phyloP scores from a whole-genome alignment of 345 rosid genomes.

The Heritiera fomes region DNA sequence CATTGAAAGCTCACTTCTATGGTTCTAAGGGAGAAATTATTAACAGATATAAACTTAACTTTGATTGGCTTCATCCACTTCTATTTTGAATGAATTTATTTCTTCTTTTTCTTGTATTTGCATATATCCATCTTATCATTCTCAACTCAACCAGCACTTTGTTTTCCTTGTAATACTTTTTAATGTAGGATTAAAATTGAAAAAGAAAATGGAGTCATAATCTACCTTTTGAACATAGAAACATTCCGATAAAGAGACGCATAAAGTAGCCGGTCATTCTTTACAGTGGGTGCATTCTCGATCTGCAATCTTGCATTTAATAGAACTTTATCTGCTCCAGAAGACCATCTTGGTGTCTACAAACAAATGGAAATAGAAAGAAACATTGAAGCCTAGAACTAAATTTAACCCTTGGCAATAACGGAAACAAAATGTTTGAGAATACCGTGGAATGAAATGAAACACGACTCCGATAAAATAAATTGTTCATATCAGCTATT shows the following conservation, averaged over 20 bases:
- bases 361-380: slow-evolving; percentile 27
- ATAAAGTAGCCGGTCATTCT: slow-evolving; percentile 52
- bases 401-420: slow-evolving; percentile 5
- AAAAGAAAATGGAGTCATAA: not conserved
- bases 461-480: slow-evolving; percentile 57
- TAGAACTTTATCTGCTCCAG: slow-evolving; percentile 60
- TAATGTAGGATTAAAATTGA: not conserved
- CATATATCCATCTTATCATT: not conserved
- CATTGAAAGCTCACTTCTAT: not conserved
- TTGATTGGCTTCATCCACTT: not conserved
- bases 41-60: not conserved
- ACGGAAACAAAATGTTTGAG: slow-evolving; percentile 15
- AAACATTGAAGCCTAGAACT: slow-evolving; percentile 12
- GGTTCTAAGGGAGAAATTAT: not conserved
- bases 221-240: slow-evolving; percentile 77
- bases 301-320: slow-evolving; percentile 61
- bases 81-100: not conserved
- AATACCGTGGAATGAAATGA: slow-evolving; percentile 51
- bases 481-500: slow-evolving; percentile 65
- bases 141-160: slow-evolving; percentile 5
- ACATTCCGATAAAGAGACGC: slow-evolving; percentile 69
- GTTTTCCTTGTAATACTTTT: not conserved
- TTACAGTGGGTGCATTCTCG: slow-evolving; percentile 52
- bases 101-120: not conserved
- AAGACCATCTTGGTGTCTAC: slow-evolving; percentile 66